Evolutionary conservation across 2,329 filamentous ascomycete genomes (phyloP).

Genomic region (Colletotrichum ledebouriae): DNA sequence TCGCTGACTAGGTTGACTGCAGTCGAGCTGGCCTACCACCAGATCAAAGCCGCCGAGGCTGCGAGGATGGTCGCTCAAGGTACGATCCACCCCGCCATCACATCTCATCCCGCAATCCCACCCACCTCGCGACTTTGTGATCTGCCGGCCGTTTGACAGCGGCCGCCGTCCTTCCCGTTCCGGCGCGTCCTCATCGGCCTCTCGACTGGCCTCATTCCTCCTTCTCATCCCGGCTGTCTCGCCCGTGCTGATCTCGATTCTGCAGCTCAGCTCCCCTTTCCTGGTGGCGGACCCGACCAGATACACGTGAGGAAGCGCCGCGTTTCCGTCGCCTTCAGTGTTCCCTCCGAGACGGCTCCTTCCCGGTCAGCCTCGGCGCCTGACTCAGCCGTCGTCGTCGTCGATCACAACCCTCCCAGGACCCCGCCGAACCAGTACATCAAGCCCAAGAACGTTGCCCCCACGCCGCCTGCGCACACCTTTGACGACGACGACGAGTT

Average conservation of each 20-base stretch:
- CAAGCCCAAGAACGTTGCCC: not conserved
- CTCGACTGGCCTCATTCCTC: not conserved
- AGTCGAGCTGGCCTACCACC: slow-evolving; percentile 30
- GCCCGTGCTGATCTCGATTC: slow-evolving; percentile 8
- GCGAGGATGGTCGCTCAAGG: slow-evolving; percentile 27
- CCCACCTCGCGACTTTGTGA: not conserved
- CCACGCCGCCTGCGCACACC: slow-evolving; percentile 25
- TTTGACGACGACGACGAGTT: slow-evolving; percentile 34
- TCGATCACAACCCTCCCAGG: slow-evolving; percentile 7
- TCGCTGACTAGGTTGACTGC: slow-evolving; percentile 10
- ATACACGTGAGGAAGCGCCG: not conserved
- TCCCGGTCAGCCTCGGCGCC: not conserved
- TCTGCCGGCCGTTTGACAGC: not conserved
- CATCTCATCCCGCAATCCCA: not conserved
- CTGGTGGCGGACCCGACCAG: not conserved
- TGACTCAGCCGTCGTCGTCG: slow-evolving; percentile 2
- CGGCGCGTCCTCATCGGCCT: not conserved
- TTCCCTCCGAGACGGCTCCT: not conserved
- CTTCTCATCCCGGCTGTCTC: slow-evolving; percentile 15
- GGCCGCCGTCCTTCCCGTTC: slow-evolving; percentile 1
- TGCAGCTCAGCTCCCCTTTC: not conserved
- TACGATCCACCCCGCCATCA: slow-evolving; percentile 4
- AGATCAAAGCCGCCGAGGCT: slow-evolving; percentile 27
- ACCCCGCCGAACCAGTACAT: slow-evolving; percentile 16
- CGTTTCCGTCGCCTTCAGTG: not conserved